These are phyloP conservation scores for Epichloe coenophiala DNA, from an alignment of 2,329 filamentous ascomycete species.

Conservation along the genomic window DNA sequence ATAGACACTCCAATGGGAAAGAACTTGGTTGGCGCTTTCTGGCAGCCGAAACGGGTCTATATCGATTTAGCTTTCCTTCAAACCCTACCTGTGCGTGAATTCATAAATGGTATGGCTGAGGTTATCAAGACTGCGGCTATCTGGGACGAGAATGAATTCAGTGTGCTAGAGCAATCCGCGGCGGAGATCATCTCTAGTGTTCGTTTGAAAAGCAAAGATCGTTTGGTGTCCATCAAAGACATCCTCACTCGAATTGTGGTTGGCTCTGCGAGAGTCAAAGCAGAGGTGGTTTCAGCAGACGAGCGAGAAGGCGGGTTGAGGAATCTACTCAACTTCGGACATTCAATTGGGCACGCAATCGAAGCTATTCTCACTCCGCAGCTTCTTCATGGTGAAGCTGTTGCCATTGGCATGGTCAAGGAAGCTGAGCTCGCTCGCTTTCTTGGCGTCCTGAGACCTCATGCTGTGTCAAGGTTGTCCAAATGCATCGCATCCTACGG, in stretches of 20 bases:
- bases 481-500: constrained; percentile 95
- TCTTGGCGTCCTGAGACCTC: constrained; percentile 71
- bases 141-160: constrained; percentile 81
- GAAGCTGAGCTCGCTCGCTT: constrained; percentile 88
- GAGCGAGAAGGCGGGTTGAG: constrained; percentile 88
- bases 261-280: constrained; percentile 86
- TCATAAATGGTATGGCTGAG: constrained; percentile 98
- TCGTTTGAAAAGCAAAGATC: constrained; percentile 26
- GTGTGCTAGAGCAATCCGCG: constrained; percentile 70
- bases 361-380: constrained; percentile 93
- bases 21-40: constrained; percentile 91
- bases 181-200: constrained; percentile 48
- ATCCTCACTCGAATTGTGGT: constrained; percentile 70
- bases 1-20: constrained; percentile 95
- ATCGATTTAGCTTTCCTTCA: constrained; percentile 88
- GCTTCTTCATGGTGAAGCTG: constrained; percentile 87
- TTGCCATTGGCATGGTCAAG: constrained; percentile 97
- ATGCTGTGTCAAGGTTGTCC: constrained; percentile 74
- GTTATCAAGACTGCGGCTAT: constrained; percentile 97
- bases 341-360: constrained; percentile 93
- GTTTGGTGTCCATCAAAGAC: constrained; percentile 57
- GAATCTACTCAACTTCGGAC: constrained; percentile 93
- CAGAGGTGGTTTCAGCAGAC: constrained; percentile 84
- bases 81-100: constrained; percentile 78
- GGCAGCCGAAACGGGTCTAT: constrained; percentile 89